A percentile compares a stretch with the other conserved stretches of the same genome.
These are phyloP conservation scores for Vigna nakashimae DNA, from an alignment of 306 rosid genomes.

Conservation along the genomic window DNA sequence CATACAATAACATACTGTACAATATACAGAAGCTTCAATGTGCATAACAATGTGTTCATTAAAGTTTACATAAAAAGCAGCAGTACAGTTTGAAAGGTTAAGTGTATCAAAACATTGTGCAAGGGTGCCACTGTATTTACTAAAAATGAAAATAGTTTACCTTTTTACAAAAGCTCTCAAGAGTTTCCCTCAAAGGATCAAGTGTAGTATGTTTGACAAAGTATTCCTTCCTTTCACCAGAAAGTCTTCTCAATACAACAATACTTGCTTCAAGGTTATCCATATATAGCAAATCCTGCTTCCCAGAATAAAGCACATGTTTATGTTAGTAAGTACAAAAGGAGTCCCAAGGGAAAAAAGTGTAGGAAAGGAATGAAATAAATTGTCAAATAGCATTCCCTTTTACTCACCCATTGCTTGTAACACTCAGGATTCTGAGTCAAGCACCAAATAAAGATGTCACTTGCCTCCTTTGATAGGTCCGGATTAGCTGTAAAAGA, in stretches of 20 bases:
- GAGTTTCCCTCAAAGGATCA: conserved; percentile 53
- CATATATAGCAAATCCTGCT: conserved; percentile 58
- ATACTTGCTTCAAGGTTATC: conserved; percentile 63
- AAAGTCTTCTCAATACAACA: conserved; percentile 51
- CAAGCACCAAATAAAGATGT: conserved; percentile 61
- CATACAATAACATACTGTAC: not conserved
- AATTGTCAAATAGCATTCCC: conserved; percentile 16
- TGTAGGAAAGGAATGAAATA: not conserved
- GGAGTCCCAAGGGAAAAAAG: not conserved
- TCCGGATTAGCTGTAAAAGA: conserved; percentile 53
- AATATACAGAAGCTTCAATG: conserved; percentile 7
- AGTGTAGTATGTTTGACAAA: conserved; percentile 44
- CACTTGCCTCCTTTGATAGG: conserved; percentile 56
- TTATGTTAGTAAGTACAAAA: not conserved
- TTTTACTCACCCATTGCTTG: conserved; percentile 59
- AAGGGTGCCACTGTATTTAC: not conserved
- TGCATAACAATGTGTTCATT: conserved; percentile 1
- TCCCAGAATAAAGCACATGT: conserved; percentile 37
- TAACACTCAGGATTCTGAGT: conserved; percentile 60
- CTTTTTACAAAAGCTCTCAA: conserved; percentile 54
- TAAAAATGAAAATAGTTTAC: conserved; percentile 36
- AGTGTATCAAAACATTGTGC: conserved; percentile 5
- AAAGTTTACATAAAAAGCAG: conserved; percentile 7
- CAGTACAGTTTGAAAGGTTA: conserved; percentile 4
- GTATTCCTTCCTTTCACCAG: conserved; percentile 53